Percentiles rank a stretch among this genome's conserved stretches.
These are phyloP conservation scores for Collybia mongolica DNA, from an alignment of 768 basidiomycete genomes.

Conservation along the genomic window DNA sequence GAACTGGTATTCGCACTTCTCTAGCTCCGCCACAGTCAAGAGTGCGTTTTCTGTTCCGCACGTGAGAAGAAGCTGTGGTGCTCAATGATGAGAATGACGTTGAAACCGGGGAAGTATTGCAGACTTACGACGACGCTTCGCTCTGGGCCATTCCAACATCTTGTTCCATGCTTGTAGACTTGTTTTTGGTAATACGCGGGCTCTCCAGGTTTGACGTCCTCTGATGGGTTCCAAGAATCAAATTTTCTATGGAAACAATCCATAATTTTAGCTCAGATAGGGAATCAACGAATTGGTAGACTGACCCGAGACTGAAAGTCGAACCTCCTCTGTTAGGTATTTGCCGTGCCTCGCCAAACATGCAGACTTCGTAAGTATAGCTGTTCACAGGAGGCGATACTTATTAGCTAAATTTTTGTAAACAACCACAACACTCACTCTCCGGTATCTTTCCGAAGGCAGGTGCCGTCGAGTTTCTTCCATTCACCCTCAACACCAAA, in stretches of 20 bases:
- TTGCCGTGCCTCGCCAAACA: conserved; percentile 87
- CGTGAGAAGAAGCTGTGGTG: conserved; percentile 64
- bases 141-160: conserved; percentile 97
- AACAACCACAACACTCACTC: conserved; percentile 60
- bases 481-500: conserved; percentile 88
- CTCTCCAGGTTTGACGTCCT: conserved; percentile 55
- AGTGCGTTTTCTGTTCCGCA: conserved; percentile 88
- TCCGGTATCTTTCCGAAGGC: conserved; percentile 80
- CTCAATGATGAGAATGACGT: conserved; percentile 4
- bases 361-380: conserved; percentile 92
- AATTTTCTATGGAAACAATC: conserved; percentile 54
- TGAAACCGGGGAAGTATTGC: background rate
- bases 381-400: conserved; percentile 34
- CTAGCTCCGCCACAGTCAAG: conserved; percentile 78
- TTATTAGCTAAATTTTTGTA: background rate
- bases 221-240: conserved; percentile 72
- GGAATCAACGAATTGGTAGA: conserved; percentile 4
- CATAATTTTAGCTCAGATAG: background rate
- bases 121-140: conserved; percentile 72
- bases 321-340: conserved; percentile 81
- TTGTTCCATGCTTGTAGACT: conserved; percentile 77
- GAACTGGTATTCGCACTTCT: conserved; percentile 95
- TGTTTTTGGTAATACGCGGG: conserved; percentile 81
- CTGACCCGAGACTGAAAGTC: conserved; percentile 81
- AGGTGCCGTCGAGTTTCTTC: conserved; percentile 89